These are phyloP conservation scores for Cubamyces lactineus DNA, from an alignment of 768 basidiomycete genomes.

Conservation along the genomic window DNA sequence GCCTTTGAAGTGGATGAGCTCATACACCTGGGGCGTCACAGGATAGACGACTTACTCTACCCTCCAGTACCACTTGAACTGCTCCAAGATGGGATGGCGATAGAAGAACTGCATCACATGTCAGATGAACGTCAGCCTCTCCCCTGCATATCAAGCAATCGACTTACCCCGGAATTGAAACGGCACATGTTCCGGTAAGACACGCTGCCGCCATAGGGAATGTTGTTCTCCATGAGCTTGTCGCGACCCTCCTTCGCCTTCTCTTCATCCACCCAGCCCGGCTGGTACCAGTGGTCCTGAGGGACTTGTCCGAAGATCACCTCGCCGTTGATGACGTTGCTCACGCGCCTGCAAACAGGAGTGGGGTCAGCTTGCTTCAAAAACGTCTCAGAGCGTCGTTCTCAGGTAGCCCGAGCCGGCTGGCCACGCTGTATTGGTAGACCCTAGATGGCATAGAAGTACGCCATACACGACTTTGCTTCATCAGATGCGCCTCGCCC, in stretches of 20 bases:
- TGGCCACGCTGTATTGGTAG: too few species aligned
- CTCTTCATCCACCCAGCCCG: conserved; percentile 72
- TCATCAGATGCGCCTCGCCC: background rate
- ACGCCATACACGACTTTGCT: too few species aligned
- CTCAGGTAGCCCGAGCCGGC: too few species aligned
- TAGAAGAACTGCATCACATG: conserved; percentile 52
- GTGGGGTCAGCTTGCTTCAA: too few species aligned
- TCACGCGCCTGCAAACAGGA: conserved; percentile 25
- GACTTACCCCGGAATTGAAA: conserved; percentile 67
- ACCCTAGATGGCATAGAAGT: too few species aligned
- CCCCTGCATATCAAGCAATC: background rate
- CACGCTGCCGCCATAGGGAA: conserved; percentile 55
- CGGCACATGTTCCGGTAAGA: conserved; percentile 78
- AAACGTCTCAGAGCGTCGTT: too few species aligned
- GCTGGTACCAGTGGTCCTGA: conserved; percentile 68
- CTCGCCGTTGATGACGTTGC: conserved; percentile 35
- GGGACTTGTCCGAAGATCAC: conserved; percentile 64
- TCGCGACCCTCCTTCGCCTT: conserved; percentile 55
- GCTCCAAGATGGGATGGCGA: conserved; percentile 62
- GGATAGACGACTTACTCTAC: conserved; percentile 53
- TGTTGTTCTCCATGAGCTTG: conserved; percentile 49
- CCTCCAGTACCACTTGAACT: conserved; percentile 81
- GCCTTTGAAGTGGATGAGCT: conserved; percentile 41
- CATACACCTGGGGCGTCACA: too few species aligned
- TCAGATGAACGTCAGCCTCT: background rate